Percentiles rank a stretch among this genome's conserved stretches.
Evolutionary conservation across 2,329 filamentous ascomycete species (phyloP).

Genomic region (Aspergillus thermomutatus): DNA sequence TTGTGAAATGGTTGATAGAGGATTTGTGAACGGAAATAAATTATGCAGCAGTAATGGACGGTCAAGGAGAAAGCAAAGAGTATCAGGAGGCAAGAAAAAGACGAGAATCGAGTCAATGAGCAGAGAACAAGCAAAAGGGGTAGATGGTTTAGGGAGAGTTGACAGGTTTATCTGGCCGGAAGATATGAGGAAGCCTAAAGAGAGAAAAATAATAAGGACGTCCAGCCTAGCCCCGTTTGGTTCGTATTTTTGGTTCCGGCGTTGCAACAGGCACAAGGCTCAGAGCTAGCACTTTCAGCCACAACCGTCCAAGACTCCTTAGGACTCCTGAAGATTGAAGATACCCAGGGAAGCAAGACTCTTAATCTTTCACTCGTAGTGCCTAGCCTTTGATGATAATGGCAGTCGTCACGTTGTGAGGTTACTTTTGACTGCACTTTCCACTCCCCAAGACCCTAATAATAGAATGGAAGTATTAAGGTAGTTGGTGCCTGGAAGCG

Average conservation of each 20-base stretch:
- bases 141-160: not conserved
- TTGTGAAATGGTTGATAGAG: slow-evolving; percentile 38
- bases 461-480: slow-evolving; percentile 2
- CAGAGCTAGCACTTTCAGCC: too few relatives aligned
- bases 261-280: not conserved
- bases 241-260: not conserved
- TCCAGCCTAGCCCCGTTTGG: slow-evolving; percentile 8
- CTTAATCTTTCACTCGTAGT: not conserved
- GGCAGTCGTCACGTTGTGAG: not conserved
- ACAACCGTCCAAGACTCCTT: not conserved
- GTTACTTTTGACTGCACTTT: not conserved
- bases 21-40: not conserved
- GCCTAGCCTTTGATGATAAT: not conserved
- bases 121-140: not conserved
- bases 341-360: not conserved
- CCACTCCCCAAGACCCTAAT: slow-evolving; percentile 5
- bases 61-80: not conserved
- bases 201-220: not conserved
- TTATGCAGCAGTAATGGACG: not conserved
- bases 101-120: not conserved
- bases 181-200: slow-evolving; percentile 1
- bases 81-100: not conserved
- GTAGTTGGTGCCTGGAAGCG: slow-evolving; percentile 3
- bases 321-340: not conserved
- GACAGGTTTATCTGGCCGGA: not conserved